Evolutionary conservation across 495 filamentous ascomycete species (phyloP).

Genomic region (Gamarada debralockiae): DNA sequence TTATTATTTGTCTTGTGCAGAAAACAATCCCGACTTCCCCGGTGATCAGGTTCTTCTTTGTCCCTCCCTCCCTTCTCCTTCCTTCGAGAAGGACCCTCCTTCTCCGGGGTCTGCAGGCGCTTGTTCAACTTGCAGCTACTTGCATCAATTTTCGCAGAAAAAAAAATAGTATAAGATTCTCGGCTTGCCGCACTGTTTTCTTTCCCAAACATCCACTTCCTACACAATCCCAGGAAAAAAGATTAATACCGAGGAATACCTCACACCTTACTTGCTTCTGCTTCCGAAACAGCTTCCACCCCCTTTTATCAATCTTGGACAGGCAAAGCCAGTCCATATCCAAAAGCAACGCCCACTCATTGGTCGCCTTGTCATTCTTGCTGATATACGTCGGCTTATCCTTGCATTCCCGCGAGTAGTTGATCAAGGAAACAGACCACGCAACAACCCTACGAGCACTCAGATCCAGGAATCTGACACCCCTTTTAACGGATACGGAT

Average conservation of each 20-base stretch:
- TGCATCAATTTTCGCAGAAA: not conserved
- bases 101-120: no score
- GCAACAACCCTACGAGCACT: slow-evolving; percentile 5
- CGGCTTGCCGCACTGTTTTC: slow-evolving; percentile 21
- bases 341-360: slow-evolving; percentile 12
- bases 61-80: no score
- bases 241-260: not conserved
- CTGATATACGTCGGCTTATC: slow-evolving; percentile 14
- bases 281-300: slow-evolving; percentile 17
- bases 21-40: no score
- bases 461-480: slow-evolving; percentile 20
- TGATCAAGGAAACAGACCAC: slow-evolving; percentile 5
- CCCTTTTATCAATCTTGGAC: slow-evolving; percentile 13
- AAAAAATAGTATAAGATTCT: slow-evolving; percentile 22
- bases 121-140: no score
- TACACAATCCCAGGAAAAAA: slow-evolving; percentile 1
- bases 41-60: no score
- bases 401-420: slow-evolving; percentile 9
- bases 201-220: slow-evolving; percentile 9
- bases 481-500: slow-evolving; percentile 13
- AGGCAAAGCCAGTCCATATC: slow-evolving; percentile 10
- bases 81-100: no score
- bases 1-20: no score
- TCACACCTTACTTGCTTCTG: slow-evolving; percentile 8
- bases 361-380: slow-evolving; percentile 18